Percentiles rank a stretch among this genome's conserved stretches.
Conservation (phyloP, 164 flowering plant genomes). For the Paratinospora sagittata region DNA sequence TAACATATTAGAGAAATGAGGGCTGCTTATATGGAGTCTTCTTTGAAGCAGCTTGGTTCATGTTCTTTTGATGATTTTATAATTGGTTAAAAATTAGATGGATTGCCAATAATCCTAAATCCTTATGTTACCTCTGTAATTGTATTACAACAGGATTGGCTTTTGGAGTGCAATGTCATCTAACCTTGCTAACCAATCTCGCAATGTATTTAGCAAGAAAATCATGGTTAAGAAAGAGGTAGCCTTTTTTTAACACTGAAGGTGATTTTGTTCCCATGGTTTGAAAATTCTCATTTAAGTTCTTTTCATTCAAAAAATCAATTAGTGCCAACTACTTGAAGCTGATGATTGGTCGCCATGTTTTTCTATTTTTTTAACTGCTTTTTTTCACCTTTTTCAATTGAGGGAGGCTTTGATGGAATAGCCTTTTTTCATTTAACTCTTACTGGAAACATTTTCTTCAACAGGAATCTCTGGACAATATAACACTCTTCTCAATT, state of each 20-base stretch:
- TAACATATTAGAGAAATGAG: neutral
- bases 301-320: neutral
- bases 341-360: neutral
- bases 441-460: neutral
- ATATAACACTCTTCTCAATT: slow-evolving; percentile 67
- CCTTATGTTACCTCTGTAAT: slow-evolving; percentile 1
- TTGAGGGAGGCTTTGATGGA: neutral
- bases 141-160: slow-evolving; percentile 54
- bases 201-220: slow-evolving; percentile 91
- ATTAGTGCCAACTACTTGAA: neutral
- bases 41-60: neutral
- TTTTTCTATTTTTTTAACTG: neutral
- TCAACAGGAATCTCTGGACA: slow-evolving; percentile 80
- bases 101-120: neutral
- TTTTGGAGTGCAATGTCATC: slow-evolving; percentile 99
- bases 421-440: neutral
- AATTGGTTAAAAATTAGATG: neutral
- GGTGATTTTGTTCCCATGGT: neutral
- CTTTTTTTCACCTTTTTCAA: neutral
- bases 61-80: neutral
- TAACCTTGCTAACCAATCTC: slow-evolving; percentile 81
- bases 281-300: neutral
- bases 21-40: too few relatives aligned
- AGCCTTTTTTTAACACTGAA: slow-evolving; percentile 2
- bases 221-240: slow-evolving; percentile 90